Conservation (phyloP, 441 rosid genomes). For the Gossypium schwendimanii region DNA sequence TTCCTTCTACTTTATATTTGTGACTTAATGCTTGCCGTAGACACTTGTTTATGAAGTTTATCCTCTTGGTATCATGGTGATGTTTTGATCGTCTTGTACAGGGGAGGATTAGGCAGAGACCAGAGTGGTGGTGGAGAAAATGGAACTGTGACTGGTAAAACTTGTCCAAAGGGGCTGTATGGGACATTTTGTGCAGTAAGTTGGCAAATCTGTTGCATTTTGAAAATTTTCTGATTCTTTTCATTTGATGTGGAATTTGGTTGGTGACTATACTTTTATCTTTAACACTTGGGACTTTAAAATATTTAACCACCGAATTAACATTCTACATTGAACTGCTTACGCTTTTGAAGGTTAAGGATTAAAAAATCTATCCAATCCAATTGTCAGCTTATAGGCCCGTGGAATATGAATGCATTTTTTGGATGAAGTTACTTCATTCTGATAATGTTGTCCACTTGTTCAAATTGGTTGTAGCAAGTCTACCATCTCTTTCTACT, state of each 20-base stretch:
- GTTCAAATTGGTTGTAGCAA: constrained; percentile 12
- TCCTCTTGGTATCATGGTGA: constrained; percentile 4
- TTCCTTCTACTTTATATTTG: constrained; percentile 8
- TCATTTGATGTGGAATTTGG: background rate
- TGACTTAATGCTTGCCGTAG: constrained; percentile 5
- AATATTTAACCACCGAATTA: background rate
- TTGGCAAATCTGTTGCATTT: constrained; percentile 6
- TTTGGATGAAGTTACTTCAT: background rate
- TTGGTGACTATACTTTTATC: background rate
- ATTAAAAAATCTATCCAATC: background rate
- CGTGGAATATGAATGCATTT: background rate
- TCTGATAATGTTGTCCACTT: background rate
- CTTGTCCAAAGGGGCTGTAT: constrained; percentile 90
- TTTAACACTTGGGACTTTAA: background rate
- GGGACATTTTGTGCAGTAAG: constrained; percentile 85
- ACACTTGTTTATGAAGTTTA: background rate
- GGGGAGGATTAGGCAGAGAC: constrained; percentile 72
- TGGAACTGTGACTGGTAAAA: constrained; percentile 77
- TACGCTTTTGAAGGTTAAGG: background rate
- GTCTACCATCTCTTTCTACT: background rate
- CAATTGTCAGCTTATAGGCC: background rate
- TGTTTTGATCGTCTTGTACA: constrained; percentile 20
- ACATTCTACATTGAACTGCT: background rate
- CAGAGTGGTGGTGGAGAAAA: constrained; percentile 59
- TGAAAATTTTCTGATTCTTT: background rate